These are phyloP conservation scores for Fusarium neocosmosporiellum DNA, from an alignment of 2,329 filamentous ascomycete species.

Conservation along the genomic window DNA sequence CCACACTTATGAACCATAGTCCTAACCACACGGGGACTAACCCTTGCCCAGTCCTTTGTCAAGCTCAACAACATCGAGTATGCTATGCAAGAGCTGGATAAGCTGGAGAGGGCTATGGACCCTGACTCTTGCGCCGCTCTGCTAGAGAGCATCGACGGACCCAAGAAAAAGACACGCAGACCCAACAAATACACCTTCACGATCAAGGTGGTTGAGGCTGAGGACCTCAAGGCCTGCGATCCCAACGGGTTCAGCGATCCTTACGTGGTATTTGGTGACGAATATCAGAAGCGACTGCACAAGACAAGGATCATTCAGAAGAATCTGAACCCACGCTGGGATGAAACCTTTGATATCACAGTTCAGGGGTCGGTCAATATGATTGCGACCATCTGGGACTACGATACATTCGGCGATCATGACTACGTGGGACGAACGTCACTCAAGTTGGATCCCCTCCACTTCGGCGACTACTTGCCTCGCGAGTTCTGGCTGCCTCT, in stretches of 20 bases:
- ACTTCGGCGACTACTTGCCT: slow-evolving; percentile 95
- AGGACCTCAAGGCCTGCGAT: slow-evolving; percentile 98
- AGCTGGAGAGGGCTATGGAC: slow-evolving; percentile 88
- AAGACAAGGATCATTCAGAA: slow-evolving; percentile 94
- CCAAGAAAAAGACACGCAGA: slow-evolving; percentile 71
- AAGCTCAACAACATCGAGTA: slow-evolving; percentile 99
- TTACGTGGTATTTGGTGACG: slow-evolving; percentile 95
- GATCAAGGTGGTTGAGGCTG: slow-evolving; percentile 97
- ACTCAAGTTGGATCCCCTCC: slow-evolving; percentile 95
- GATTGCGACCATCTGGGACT: slow-evolving; percentile 98
- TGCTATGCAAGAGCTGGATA: slow-evolving; percentile 91
- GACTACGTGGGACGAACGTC: slow-evolving; percentile 98
- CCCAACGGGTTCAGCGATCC: slow-evolving; percentile 94
- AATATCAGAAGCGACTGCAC: slow-evolving; percentile 95
- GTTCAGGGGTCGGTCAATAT: slow-evolving; percentile 92
- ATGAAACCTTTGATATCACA: slow-evolving; percentile 95
- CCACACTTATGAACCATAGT: neutral
- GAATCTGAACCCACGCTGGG: slow-evolving; percentile 94
- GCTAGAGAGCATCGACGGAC: slow-evolving; percentile 78
- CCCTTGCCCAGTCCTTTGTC: slow-evolving; percentile 79
- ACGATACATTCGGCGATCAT: slow-evolving; percentile 96
- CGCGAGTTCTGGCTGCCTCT: slow-evolving; percentile 98
- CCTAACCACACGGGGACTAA: slow-evolving; percentile 42
- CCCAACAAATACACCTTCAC: slow-evolving; percentile 96
- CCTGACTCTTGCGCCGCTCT: slow-evolving; percentile 90